Evolutionary conservation across 1,139 yeast genomes (phyloP).

Genomic region (Dujonia santamariae): DNA sequence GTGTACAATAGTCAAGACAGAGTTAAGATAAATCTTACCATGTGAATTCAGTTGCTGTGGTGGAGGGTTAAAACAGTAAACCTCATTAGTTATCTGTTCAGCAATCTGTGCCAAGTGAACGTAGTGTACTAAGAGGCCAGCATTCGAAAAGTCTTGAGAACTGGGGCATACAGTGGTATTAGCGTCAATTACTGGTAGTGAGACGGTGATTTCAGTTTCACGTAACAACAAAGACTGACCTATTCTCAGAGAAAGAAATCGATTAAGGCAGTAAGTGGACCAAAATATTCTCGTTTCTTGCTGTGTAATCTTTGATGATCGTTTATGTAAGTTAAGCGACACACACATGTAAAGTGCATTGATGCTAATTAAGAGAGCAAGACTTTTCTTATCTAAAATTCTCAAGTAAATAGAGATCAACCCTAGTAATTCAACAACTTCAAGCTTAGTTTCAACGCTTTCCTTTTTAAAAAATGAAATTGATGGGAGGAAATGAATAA

Average conservation of each 20-base stretch:
- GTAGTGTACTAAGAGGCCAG: slow-evolving; percentile 17
- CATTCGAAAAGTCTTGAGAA: slow-evolving; percentile 15
- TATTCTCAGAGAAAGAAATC: slow-evolving; percentile 23
- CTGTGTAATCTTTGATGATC: background rate
- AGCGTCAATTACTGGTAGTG: slow-evolving; percentile 9
- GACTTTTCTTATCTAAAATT: slow-evolving; percentile 26
- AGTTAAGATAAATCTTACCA: slow-evolving; percentile 16
- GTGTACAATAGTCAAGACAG: slow-evolving; percentile 18
- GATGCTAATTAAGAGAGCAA: slow-evolving; percentile 22
- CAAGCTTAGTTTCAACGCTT: slow-evolving; percentile 11
- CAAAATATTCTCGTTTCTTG: slow-evolving; percentile 14
- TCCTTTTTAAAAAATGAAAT: slow-evolving; percentile 3
- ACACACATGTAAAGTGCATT: slow-evolving; percentile 26
- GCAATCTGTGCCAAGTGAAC: slow-evolving; percentile 25
- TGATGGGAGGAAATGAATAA: slow-evolving; percentile 21
- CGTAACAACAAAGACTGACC: slow-evolving; percentile 25
- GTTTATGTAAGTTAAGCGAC: slow-evolving; percentile 24
- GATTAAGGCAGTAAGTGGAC: slow-evolving; percentile 26
- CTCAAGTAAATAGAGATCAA: slow-evolving; percentile 23
- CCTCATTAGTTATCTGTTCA: slow-evolving; percentile 20
- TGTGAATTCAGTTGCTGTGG: slow-evolving; percentile 11
- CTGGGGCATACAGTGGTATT: background rate
- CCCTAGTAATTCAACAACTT: slow-evolving; percentile 25
- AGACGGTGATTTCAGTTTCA: slow-evolving; percentile 15
- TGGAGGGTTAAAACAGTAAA: slow-evolving; percentile 18